A percentile compares a stretch with the other conserved stretches of the same genome.
Conservation (phyloP, 306 rosid genomes). For the Lathyrus sativus region DNA sequence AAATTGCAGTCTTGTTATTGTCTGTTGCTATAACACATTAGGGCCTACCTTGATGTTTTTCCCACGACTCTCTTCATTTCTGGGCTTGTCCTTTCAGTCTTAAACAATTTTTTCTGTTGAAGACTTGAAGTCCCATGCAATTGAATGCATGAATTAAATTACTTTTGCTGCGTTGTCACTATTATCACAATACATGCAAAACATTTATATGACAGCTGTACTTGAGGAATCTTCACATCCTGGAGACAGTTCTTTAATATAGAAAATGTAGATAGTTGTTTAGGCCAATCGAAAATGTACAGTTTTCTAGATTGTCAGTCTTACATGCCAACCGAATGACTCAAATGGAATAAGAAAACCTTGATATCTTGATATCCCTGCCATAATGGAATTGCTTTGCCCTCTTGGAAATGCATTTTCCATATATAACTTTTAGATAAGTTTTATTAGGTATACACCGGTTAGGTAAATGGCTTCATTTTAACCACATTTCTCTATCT, state of each 20-base stretch:
- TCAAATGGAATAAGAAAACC: conserved; percentile 27
- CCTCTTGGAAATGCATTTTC: background rate
- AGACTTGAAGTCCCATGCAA: conserved; percentile 21
- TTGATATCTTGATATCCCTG: conserved; percentile 4
- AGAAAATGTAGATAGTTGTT: background rate
- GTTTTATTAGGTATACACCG: no score
- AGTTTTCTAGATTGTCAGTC: conserved; percentile 24
- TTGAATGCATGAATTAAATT: conserved; percentile 18
- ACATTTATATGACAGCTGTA: conserved; percentile 35
- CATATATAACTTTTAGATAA: background rate
- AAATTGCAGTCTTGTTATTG: conserved; percentile 45
- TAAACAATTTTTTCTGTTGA: conserved; percentile 9
- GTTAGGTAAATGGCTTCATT: no score
- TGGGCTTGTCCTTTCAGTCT: conserved; percentile 13
- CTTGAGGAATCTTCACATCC: conserved; percentile 31
- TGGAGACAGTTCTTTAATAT: conserved; percentile 28
- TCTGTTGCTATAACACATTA: conserved; percentile 48
- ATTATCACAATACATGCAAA: conserved; percentile 29
- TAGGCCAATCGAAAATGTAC: conserved; percentile 3
- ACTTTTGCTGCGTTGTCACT: conserved; percentile 38
- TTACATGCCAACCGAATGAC: conserved; percentile 37
- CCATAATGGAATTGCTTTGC: conserved; percentile 10
- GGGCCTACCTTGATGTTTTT: conserved; percentile 50
- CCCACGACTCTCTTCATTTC: background rate
- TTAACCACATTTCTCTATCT: no score